Conservation (phyloP, 768 basidiomycete genomes). For the Tricholomella constricta region DNA sequence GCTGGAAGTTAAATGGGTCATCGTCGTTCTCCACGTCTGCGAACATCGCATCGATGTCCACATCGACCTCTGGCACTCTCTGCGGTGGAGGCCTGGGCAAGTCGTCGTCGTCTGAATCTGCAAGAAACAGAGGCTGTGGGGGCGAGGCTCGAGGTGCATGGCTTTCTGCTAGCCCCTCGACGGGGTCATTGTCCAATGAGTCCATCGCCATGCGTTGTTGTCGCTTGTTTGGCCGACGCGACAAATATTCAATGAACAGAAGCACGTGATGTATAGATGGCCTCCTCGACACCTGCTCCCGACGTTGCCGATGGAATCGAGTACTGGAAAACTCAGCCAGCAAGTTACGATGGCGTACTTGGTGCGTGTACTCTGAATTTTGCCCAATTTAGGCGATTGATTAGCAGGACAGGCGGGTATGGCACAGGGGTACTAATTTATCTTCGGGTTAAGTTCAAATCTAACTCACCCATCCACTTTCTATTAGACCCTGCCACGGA, state of each 20-base stretch:
- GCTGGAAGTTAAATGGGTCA: slow-evolving; percentile 39
- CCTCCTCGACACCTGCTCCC: slow-evolving; percentile 39
- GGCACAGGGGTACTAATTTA: slow-evolving; percentile 51
- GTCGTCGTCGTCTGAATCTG: slow-evolving; percentile 57
- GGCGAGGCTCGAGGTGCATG: slow-evolving; percentile 14
- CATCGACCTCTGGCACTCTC: slow-evolving; percentile 49
- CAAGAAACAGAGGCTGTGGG: slow-evolving; percentile 55
- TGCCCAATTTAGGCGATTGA: not conserved
- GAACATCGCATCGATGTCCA: slow-evolving; percentile 49
- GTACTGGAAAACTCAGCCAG: slow-evolving; percentile 85
- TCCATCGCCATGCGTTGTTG: slow-evolving; percentile 48
- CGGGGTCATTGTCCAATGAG: slow-evolving; percentile 51
- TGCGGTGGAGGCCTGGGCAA: slow-evolving; percentile 17
- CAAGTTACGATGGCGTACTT: slow-evolving; percentile 85
- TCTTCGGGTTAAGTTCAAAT: slow-evolving; percentile 12
- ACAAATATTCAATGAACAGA: slow-evolving; percentile 3
- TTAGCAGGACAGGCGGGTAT: slow-evolving; percentile 34
- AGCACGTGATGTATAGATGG: slow-evolving; percentile 15
- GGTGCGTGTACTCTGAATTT: slow-evolving; percentile 43
- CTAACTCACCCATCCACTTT: slow-evolving; percentile 13
- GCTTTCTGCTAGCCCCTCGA: slow-evolving; percentile 29
- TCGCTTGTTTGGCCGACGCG: slow-evolving; percentile 36
- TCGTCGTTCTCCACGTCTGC: slow-evolving; percentile 40
- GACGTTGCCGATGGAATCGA: slow-evolving; percentile 75
- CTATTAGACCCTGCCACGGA: slow-evolving; percentile 78